phyloP scores from a whole-genome alignment of 208 protist genomes.

The Leishmania braziliensis region DNA sequence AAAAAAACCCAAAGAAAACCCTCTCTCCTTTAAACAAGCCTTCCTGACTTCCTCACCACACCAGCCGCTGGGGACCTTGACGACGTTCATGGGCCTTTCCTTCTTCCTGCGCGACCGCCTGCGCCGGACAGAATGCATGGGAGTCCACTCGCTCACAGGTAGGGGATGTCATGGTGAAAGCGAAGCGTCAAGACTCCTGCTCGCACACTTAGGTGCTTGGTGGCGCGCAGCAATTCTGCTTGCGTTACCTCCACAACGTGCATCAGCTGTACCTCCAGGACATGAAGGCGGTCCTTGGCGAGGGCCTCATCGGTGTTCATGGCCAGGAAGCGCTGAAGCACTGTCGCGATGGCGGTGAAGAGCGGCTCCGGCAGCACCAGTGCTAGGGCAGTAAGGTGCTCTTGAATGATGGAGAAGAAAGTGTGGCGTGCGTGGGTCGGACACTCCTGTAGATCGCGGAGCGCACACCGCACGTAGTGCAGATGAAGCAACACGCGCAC shows the following conservation, averaged over 20 bases:
- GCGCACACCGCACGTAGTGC: slow-evolving; percentile 45
- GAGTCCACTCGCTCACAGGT: slow-evolving; percentile 18
- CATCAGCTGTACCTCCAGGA: slow-evolving; percentile 53
- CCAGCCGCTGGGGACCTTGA: not conserved
- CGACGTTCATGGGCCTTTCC: not conserved
- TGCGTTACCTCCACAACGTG: slow-evolving; percentile 47
- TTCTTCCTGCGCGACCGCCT: not conserved
- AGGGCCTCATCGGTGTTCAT: slow-evolving; percentile 5
- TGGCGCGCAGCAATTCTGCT: slow-evolving; percentile 46
- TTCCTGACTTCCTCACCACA: too few relatives aligned
- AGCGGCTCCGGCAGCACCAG: slow-evolving; percentile 67
- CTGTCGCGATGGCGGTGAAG: slow-evolving; percentile 47
- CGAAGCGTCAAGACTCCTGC: slow-evolving; percentile 42
- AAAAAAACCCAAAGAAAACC: not conserved
- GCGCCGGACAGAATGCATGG: not conserved
- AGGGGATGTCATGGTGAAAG: slow-evolving; percentile 44
- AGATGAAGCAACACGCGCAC: slow-evolving; percentile 49
- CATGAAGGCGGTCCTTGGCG: slow-evolving; percentile 3
- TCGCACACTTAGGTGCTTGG: slow-evolving; percentile 41
- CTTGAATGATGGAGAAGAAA: slow-evolving; percentile 28
- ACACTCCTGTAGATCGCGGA: slow-evolving; percentile 57
- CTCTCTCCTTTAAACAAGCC: too few relatives aligned
- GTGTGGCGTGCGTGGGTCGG: slow-evolving; percentile 22
- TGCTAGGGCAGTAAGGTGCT: slow-evolving; percentile 38
- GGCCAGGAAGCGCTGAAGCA: slow-evolving; percentile 23